Evolutionary conservation across 2,329 filamentous ascomycete genomes (phyloP).

Genomic region (Amphichorda felina): DNA sequence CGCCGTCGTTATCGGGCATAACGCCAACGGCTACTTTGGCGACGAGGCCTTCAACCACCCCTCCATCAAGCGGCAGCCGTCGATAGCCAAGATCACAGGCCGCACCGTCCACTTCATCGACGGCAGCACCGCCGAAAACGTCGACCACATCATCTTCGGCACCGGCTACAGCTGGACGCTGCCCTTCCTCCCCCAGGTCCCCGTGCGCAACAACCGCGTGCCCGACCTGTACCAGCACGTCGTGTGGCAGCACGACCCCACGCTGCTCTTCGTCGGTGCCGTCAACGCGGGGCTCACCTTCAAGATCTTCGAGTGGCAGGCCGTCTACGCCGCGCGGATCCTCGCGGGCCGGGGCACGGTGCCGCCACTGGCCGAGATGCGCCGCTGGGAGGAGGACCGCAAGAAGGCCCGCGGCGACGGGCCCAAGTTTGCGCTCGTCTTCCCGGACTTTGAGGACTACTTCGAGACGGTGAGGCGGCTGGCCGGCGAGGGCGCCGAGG

Average conservation of each 20-base stretch:
- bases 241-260: constrained; percentile 40
- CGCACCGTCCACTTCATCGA: constrained; percentile 44
- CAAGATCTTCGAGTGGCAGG: constrained; percentile 59
- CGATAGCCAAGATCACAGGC: constrained; percentile 30
- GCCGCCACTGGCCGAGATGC: constrained; percentile 35
- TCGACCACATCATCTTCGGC: constrained; percentile 54
- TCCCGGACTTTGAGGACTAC: constrained; percentile 52
- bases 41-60: constrained; percentile 49
- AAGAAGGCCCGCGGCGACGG: constrained; percentile 44
- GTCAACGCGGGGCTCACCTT: constrained; percentile 49
- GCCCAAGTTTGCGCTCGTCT: constrained; percentile 40
- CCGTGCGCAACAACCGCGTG: constrained; percentile 40
- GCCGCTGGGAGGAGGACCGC: constrained; percentile 43
- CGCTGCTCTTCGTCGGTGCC: constrained; percentile 45
- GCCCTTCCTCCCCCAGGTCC: constrained; percentile 43
- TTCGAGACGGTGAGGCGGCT: constrained; percentile 43
- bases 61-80: constrained; percentile 30
- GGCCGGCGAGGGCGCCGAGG: constrained; percentile 31
- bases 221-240: constrained; percentile 46
- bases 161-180: constrained; percentile 56
- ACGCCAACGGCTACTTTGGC: constrained; percentile 41
- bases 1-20: constrained; percentile 36
- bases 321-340: constrained; percentile 46
- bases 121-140: constrained; percentile 34
- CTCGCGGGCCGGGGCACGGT: constrained; percentile 41